Evolutionary conservation across 345 rosid genomes (phyloP).

Genomic region (Corchorus olitorius): DNA sequence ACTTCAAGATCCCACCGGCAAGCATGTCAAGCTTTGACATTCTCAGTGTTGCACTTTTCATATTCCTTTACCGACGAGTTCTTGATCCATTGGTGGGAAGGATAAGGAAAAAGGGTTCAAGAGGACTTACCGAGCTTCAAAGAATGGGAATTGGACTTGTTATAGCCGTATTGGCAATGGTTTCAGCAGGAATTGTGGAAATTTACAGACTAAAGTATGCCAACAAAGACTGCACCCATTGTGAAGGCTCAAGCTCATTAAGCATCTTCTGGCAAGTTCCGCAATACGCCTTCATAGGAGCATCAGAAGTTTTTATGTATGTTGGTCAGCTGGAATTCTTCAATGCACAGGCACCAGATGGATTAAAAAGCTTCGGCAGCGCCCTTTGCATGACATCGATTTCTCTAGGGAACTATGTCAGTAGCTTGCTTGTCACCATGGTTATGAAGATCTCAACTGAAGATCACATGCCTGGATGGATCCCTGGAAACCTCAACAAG

Average conservation of each 20-base stretch:
- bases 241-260: constrained; percentile 90
- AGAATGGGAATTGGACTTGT: constrained; percentile 97
- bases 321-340: constrained; percentile 97
- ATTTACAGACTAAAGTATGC: constrained; percentile 73
- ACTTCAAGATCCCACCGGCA: constrained; percentile 85
- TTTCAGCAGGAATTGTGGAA: constrained; percentile 87
- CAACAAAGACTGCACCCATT: constrained; percentile 59
- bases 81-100: constrained; percentile 69
- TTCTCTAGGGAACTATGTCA: constrained; percentile 95
- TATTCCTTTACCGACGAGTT: constrained; percentile 79
- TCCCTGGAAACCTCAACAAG: constrained; percentile 90
- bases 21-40: constrained; percentile 99
- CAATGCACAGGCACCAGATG: constrained; percentile 94
- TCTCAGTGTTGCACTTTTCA: constrained; percentile 83
- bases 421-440: constrained; percentile 90
- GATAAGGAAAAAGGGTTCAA: constrained; percentile 49
- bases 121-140: constrained; percentile 86
- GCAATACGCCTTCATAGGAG: constrained; percentile 87
- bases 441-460: constrained; percentile 90
- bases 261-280: constrained; percentile 99
- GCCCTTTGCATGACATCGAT: constrained; percentile 97
- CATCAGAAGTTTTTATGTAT: constrained; percentile 99
- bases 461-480: constrained; percentile 96
- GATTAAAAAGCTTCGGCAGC: constrained; percentile 93
- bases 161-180: constrained; percentile 88